A percentile compares a stretch with the other conserved stretches of the same genome.
phyloP scores from a whole-genome alignment of 192 early-diverging fungal genomes.

The Dimargaris xerosporica region DNA sequence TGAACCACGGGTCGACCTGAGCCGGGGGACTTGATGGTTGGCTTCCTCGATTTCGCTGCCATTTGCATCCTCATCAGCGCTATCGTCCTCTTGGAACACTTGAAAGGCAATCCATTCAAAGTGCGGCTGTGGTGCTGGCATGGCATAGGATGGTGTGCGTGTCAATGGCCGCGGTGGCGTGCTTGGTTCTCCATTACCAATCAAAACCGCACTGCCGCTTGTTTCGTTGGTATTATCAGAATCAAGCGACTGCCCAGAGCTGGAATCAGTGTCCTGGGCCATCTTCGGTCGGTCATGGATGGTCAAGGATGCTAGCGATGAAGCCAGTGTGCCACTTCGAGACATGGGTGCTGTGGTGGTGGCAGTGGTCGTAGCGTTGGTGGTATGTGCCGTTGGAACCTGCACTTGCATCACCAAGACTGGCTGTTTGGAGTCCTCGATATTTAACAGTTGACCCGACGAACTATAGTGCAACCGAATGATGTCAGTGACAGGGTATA shows the following conservation, averaged over 20 bases:
- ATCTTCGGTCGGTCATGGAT: background rate
- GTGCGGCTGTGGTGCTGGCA: no score
- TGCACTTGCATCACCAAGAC: slow-evolving; percentile 54
- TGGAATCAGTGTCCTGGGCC: background rate
- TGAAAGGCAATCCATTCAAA: slow-evolving; percentile 19
- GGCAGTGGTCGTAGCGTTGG: slow-evolving; percentile 9
- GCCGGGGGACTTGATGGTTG: no score
- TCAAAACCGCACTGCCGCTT: no score
- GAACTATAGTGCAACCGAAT: slow-evolving; percentile 52
- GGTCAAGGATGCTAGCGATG: slow-evolving; percentile 5
- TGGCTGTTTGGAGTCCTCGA: slow-evolving; percentile 49
- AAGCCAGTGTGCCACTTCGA: background rate
- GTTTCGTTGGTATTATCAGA: no score
- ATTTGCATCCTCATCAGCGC: slow-evolving; percentile 11
- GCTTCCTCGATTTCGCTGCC: background rate
- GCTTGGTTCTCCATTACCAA: no score
- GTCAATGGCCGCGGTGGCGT: no score
- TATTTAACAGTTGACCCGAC: slow-evolving; percentile 56
- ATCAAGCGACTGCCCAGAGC: background rate
- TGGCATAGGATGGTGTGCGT: no score
- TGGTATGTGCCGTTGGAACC: background rate
- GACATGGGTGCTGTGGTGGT: slow-evolving; percentile 11
- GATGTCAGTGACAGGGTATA: slow-evolving; percentile 30
- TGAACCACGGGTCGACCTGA: no score
- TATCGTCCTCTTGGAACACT: slow-evolving; percentile 14